A percentile compares a stretch with the other conserved stretches of the same genome.
phyloP scores from a whole-genome alignment of 495 filamentous ascomycete species.

The Stereocaulon alpinum region DNA sequence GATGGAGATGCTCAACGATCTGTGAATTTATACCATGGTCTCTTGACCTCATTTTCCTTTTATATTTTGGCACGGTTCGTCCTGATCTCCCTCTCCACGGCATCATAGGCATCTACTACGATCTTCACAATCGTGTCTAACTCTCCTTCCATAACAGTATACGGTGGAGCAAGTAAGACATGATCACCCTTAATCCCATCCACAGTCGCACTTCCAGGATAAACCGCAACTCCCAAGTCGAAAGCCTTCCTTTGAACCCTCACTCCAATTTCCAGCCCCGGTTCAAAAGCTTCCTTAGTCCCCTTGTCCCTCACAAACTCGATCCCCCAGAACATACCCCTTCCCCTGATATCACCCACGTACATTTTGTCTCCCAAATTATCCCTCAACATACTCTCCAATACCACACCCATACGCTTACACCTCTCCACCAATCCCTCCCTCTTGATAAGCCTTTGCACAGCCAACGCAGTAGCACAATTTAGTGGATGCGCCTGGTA shows the following conservation, averaged over 20 bases:
- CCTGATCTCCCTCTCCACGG: neutral
- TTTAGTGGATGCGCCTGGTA: constrained; percentile 49
- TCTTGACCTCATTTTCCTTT: no score
- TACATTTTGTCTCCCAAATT: constrained; percentile 27
- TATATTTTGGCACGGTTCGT: neutral
- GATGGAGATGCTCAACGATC: no score
- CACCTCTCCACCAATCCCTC: constrained; percentile 42
- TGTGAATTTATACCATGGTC: no score
- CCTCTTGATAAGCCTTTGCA: constrained; percentile 40
- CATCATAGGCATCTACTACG: constrained; percentile 23
- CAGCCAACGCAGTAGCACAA: constrained; percentile 46
- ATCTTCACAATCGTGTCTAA: constrained; percentile 48
- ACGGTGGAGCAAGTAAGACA: constrained; percentile 65
- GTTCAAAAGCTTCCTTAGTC: constrained; percentile 45
- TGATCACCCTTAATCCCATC: constrained; percentile 66
- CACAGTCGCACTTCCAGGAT: constrained; percentile 56
- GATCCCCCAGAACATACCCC: constrained; percentile 48
- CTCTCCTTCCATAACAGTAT: constrained; percentile 52
- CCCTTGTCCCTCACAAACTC: constrained; percentile 49
- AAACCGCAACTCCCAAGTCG: constrained; percentile 54
- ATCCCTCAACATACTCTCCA: constrained; percentile 31
- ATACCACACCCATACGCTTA: constrained; percentile 33
- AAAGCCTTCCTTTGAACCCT: constrained; percentile 42
- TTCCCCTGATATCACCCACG: constrained; percentile 49
- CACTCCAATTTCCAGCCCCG: constrained; percentile 28